Evolutionary conservation across 257 asterid species (phyloP), one percentile per base, ranked within the genome.

Genomic region (Coffea eugenioides): DNA sequence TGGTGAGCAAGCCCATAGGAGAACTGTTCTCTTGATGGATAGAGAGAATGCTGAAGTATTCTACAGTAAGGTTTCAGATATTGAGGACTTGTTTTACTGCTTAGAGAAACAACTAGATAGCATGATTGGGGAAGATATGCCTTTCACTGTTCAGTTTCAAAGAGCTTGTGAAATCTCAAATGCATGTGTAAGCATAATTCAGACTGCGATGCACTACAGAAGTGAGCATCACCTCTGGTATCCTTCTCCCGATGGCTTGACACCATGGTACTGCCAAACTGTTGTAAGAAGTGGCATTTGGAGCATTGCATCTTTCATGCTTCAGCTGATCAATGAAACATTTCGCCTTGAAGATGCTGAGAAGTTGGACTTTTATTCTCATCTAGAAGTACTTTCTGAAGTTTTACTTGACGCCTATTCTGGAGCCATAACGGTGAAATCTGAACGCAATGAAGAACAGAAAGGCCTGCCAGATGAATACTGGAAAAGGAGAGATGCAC

Each of bases 31-130:
- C 81, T 79, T 95, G 91, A 95, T 95, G 98, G 99, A 95, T 84
- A 95, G 98, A 84, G 97, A 95, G 71, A 95, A 92, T 87, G 93
- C 96, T 82, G 99, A 95, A 90, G 99, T 95, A 76, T 95, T 95
- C 82, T 95, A 91, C 78, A 95, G 97, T 76, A 95, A 89, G 87
- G 98, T 95, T 81, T 93, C 99, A 75, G 97, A 92, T 77, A 90
- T 93, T 61, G 96, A 92, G 88, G 96, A 95, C 86, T 77, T 92
- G 65, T 95, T 93, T 87, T 86, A 87, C 84, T 91, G 97, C 92
- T 83, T 95, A 82, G 98, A 92, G 86, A 92, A 86, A 83, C 92
- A 91, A 73, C 90, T 95, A 18, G 91, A 87, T 57, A 84, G 81
- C 86, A 79, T 93, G 68, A 86, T 91, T 81, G 85, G 77, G 49